A percentile compares a stretch with the other conserved stretches of the same genome.
These are phyloP conservation scores for Atalantia buxifolia DNA, from an alignment of 345 rosid genomes.

Conservation along the genomic window DNA sequence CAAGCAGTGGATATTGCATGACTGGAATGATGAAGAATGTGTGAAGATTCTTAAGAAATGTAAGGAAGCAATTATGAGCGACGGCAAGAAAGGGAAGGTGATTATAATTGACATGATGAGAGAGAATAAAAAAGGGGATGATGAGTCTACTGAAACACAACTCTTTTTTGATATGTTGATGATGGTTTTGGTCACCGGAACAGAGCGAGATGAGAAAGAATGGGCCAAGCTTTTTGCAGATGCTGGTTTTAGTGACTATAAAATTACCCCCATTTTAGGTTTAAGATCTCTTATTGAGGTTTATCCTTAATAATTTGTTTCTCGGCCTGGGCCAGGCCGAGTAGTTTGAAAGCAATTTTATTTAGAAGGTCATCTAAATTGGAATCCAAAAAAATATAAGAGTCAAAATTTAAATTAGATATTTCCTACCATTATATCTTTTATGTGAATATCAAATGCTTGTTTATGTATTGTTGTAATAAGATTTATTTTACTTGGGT, in stretches of 20 bases:
- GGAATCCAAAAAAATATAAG: too few species aligned
- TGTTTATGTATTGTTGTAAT: too few species aligned
- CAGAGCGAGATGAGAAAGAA: conserved; percentile 43
- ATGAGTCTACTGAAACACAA: conserved; percentile 28
- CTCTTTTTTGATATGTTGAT: conserved; percentile 35
- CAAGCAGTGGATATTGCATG: conserved; percentile 11
- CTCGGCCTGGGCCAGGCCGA: too few species aligned
- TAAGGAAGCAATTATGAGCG: not conserved
- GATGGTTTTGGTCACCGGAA: conserved; percentile 22
- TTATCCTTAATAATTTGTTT: conserved; percentile 27
- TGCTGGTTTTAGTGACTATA: conserved; percentile 39
- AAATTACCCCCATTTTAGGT: conserved; percentile 31
- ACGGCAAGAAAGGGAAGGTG: conserved; percentile 11
- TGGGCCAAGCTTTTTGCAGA: conserved; percentile 33
- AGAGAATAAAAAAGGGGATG: not conserved
- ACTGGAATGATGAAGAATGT: conserved; percentile 1
- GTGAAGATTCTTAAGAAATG: not conserved
- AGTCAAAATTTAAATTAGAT: too few species aligned
- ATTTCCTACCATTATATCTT: too few species aligned
- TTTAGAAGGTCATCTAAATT: too few species aligned
- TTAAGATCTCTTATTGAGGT: conserved; percentile 53
- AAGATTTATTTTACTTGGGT: too few species aligned
- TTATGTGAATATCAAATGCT: too few species aligned
- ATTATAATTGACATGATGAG: conserved; percentile 9
- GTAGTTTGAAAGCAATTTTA: too few species aligned